Base-by-base conservation (phyloP, 2,329 filamentous ascomycete species). In the Colletotrichum sp. region DNA sequence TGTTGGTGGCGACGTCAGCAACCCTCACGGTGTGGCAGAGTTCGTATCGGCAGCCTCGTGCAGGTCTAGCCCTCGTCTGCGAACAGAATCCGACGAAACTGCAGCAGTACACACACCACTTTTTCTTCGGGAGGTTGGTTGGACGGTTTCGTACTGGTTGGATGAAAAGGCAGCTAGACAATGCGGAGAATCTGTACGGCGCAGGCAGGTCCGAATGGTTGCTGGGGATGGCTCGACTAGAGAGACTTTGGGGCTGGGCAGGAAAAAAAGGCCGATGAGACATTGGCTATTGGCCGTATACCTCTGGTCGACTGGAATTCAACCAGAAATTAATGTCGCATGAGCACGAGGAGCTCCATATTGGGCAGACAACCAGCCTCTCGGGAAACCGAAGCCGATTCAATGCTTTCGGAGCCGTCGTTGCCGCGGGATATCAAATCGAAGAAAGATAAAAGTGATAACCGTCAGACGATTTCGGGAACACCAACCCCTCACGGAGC, bases 11-110 rank as follows among this genome's bases (percentile, higher is more conserved):
- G 15, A 63, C 55, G 36, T 34, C 34, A 55, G 21, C 44, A 44
- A 55, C 39, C 21, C 32, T 39, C 34, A 24, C 28, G 28, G 21
- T 13, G 62, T 64, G 32, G 34, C 32, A 59, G 44, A 69, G 30
- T 59, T 76, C 57, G 70, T 73, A 73, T 69, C 64, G 59, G 70
- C 64, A 52, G 34, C 28, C 21, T 49, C 30, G 16, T 76, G 62
- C 49, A 34, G 49, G 52, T 44, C 52, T 73, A 39, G 59, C 24
- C 32, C n/a, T 39, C 13, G 16, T 59, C 63, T 39, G 55, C 24
- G 39, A 57, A 36, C 32, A 69, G 57, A 28, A 72, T 57, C 26
- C 36, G 32, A 44, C 44, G 34, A 59, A 21, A 26, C 63, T 72
- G 69, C 73, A 72, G 57, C 26, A 32, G 26, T 32, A 44, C 34